Evolutionary conservation across 257 asterid species (phyloP), one percentile per base, ranked within the genome.

Genomic region (Paraleonurus japonicus): DNA sequence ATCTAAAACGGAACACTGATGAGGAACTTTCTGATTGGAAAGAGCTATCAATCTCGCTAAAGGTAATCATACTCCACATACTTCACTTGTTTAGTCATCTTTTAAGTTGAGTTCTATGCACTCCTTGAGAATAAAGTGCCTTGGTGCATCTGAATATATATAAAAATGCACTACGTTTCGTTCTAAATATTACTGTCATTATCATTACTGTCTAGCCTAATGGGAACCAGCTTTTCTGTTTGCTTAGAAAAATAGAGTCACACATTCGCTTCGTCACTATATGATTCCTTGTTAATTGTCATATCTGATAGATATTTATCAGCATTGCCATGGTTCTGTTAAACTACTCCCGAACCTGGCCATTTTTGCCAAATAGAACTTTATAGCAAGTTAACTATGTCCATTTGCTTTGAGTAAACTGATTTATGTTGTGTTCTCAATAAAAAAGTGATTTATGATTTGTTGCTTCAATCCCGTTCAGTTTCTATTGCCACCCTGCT

Each of bases 11-110:
- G 75, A 81, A 78, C 75, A 86, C 92, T 4, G 90, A 85, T 2
- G 92, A 91, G 88, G 96, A 91, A 76, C 78, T 83, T 26, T 67
- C 87, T 35, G 96, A 85, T 53, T 94, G 98, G 97, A 89, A 75
- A 73, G 87, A 86, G 84, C 81, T 91, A 79, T 82, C 98, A 13
- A 13, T 17, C 72, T 73, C 90, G 8, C 96, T 94, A 32, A 94
- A 89, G 97, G 97, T 90, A 74, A 69, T 71, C 58, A 54, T 66
- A 64, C 62, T 61, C 75, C 69, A 45, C 53, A 12, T 27, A 41
- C 10, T 69, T 30, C 26, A 30, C 60, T 59, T 65, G 48, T 64
- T 8, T 9, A 27, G 62, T 59, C 70, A 72, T 59, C 28, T 61
- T 66, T 28, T 39, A 7, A 20, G 51, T 45, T 65, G 51, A 57